A percentile compares a stretch with the other conserved stretches of the same genome.
These are phyloP conservation scores for Ilex aquifolium DNA, from an alignment of 257 asterid genomes.

Conservation along the genomic window DNA sequence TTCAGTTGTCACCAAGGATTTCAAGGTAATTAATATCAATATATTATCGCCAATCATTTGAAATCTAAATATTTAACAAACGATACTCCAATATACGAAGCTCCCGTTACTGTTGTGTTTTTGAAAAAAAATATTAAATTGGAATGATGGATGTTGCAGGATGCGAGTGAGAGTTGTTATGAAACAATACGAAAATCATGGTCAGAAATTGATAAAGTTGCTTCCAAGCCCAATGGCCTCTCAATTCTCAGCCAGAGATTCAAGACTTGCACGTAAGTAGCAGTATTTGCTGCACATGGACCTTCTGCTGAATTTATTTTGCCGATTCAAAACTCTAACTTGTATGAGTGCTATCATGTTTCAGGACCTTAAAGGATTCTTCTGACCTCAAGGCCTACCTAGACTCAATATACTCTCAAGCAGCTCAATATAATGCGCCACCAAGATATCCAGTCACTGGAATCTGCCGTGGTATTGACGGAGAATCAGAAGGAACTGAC, in stretches of 20 bases:
- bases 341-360: not conserved
- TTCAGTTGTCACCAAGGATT: conserved; percentile 1
- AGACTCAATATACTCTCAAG: not conserved
- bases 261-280: not conserved
- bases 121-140: not conserved
- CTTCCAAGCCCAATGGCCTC: not conserved
- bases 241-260: not conserved
- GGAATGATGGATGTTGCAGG: not conserved
- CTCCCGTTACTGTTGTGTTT: too few relatives aligned
- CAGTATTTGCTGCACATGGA: not conserved
- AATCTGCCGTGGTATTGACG: not conserved
- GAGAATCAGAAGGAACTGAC: not conserved
- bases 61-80: not conserved
- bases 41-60: not conserved
- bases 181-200: not conserved
- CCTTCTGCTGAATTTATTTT: too few relatives aligned
- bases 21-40: not conserved
- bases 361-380: not conserved
- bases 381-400: not conserved
- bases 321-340: too few relatives aligned
- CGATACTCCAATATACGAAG: too few relatives aligned
- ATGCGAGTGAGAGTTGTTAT: not conserved
- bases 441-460: not conserved
- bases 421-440: not conserved
- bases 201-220: not conserved